Conservation (phyloP, 306 rosid genomes). For the Quercus glauca region DNA sequence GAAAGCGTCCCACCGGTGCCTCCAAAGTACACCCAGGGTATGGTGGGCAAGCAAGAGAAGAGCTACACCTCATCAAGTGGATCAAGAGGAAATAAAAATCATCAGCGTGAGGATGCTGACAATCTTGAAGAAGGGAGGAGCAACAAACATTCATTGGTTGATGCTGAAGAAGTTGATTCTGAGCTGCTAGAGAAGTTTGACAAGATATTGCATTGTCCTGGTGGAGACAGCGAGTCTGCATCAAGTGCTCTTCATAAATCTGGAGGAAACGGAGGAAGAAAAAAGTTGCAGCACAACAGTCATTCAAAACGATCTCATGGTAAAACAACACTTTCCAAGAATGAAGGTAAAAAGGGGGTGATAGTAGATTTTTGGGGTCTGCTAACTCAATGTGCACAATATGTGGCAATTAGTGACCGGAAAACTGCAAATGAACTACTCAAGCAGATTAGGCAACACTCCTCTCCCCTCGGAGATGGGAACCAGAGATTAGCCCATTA, state of each 20-base stretch:
- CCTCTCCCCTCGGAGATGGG: constrained; percentile 54
- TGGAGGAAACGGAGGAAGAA: constrained; percentile 3
- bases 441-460: constrained; percentile 68
- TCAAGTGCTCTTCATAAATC: neutral
- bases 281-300: constrained; percentile 16
- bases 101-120: constrained; percentile 11
- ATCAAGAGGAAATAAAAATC: constrained; percentile 33
- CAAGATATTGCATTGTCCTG: constrained; percentile 31
- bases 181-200: constrained; percentile 53
- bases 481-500: constrained; percentile 69
- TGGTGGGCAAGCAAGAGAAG: neutral
- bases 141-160: constrained; percentile 36
- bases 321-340: constrained; percentile 38
- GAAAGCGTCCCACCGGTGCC: neutral
- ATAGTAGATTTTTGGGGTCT: constrained; percentile 57
- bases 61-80: constrained; percentile 10
- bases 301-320: constrained; percentile 27
- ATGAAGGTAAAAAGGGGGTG: constrained; percentile 40
- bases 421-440: constrained; percentile 60
- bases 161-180: constrained; percentile 19
- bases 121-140: constrained; percentile 39
- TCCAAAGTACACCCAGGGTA: neutral
- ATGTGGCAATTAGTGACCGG: constrained; percentile 47
- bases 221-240: neutral
- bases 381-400: constrained; percentile 62